Percentiles rank a stretch among this genome's conserved stretches.
phyloP scores from a whole-genome alignment of 176 grass and related monocot species.

The Raddia guianensis region DNA sequence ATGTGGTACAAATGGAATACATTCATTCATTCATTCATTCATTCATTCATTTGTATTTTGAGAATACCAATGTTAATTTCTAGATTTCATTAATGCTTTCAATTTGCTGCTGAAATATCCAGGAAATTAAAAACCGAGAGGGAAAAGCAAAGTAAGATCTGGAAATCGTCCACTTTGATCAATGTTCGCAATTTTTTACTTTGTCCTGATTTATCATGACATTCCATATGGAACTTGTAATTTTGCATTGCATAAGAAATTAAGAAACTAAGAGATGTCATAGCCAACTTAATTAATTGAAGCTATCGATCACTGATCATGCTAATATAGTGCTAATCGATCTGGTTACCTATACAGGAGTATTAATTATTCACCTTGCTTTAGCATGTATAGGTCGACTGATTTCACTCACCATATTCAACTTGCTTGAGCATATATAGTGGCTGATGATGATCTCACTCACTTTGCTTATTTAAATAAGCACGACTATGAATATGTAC shows the following conservation, averaged over 20 bases:
- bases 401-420: neutral
- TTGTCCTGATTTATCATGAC: neutral
- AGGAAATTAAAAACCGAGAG: neutral
- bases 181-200: neutral
- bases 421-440: neutral
- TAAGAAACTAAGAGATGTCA: neutral
- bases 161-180: neutral
- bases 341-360: neutral
- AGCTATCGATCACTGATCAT: too few species aligned
- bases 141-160: neutral
- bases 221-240: neutral
- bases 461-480: too few species aligned
- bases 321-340: neutral
- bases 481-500: too few species aligned
- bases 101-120: neutral
- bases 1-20: neutral
- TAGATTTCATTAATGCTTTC: too few species aligned
- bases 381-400: neutral
- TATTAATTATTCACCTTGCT: neutral
- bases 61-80: neutral
- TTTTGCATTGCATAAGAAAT: neutral
- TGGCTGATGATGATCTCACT: too few species aligned
- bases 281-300: neutral
- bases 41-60: neutral
- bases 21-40: neutral